These are phyloP conservation scores for Petunia secreta DNA, from an alignment of 257 asterid genomes.

Conservation along the genomic window DNA sequence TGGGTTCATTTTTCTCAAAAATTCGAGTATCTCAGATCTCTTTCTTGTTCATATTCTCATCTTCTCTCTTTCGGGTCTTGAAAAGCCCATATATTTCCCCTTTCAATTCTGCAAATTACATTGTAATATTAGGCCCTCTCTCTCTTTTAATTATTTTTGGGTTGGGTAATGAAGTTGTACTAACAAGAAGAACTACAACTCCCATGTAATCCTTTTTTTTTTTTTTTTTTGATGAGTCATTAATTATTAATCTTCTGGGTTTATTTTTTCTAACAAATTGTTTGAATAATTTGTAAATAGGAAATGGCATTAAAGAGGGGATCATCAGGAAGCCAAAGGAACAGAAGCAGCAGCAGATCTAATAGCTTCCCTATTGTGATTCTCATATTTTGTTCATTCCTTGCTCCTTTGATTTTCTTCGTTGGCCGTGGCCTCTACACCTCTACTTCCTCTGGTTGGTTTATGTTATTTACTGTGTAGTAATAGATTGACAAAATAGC, in stretches of 20 bases:
- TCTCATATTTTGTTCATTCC: slow-evolving; percentile 37
- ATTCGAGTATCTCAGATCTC: no score
- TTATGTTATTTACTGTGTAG: neutral
- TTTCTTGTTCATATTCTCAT: no score
- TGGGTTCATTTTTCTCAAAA: no score
- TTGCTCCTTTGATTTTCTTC: slow-evolving; percentile 47
- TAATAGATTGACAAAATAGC: no score
- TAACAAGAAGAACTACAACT: no score
- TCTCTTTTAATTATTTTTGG: no score
- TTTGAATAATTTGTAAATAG: neutral
- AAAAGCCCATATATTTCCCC: no score
- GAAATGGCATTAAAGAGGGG: slow-evolving; percentile 34
- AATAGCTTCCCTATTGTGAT: slow-evolving; percentile 31
- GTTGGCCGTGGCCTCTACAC: slow-evolving; percentile 52
- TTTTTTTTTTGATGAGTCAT: neutral
- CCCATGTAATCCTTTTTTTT: no score
- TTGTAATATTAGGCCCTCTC: no score
- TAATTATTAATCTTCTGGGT: neutral
- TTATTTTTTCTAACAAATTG: neutral
- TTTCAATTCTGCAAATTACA: no score
- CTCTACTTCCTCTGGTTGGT: slow-evolving; percentile 56
- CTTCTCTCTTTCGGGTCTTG: no score
- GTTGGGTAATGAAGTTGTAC: no score
- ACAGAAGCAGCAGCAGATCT: slow-evolving; percentile 39
- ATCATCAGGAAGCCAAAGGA: slow-evolving; percentile 30